These are phyloP conservation scores for Leptographium lundbergii DNA, from an alignment of 2,329 filamentous ascomycete species.

Conservation along the genomic window DNA sequence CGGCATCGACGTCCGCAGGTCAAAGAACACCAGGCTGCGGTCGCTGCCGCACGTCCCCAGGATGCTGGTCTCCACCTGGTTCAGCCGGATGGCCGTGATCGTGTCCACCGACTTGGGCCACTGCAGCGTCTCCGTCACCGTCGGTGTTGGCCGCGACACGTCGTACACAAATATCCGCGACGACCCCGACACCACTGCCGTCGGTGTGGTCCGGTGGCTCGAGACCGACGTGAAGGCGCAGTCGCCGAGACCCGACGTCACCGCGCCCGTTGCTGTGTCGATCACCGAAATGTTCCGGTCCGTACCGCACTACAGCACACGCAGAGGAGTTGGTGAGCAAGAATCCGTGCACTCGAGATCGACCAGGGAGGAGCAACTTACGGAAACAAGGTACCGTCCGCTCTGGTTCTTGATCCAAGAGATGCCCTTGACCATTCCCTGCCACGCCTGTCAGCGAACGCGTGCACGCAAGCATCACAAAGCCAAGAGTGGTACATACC, in stretches of 20 bases:
- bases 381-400: conserved; percentile 11
- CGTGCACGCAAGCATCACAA: neutral
- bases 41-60: conserved; percentile 78
- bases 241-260: conserved; percentile 73
- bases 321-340: neutral
- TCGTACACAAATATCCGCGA: conserved; percentile 13
- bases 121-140: conserved; percentile 10
- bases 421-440: conserved; percentile 79
- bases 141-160: conserved; percentile 7
- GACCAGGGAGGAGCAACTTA: conserved; percentile 49
- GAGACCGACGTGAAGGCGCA: conserved; percentile 57
- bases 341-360: neutral
- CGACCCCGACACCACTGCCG: conserved; percentile 11
- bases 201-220: conserved; percentile 11
- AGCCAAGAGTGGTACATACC: neutral
- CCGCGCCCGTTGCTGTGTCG: conserved; percentile 74
- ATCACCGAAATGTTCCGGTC: conserved; percentile 85
- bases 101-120: conserved; percentile 54
- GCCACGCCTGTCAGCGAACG: neutral
- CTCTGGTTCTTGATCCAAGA: conserved; percentile 71
- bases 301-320: conserved; percentile 46
- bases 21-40: conserved; percentile 79
- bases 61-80: conserved; percentile 86
- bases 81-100: conserved; percentile 79
- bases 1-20: conserved; percentile 75